Base-by-base conservation (phyloP, 371 early-diverging fungal genomes). In the Amoeboaphelidium protococcarum region DNA sequence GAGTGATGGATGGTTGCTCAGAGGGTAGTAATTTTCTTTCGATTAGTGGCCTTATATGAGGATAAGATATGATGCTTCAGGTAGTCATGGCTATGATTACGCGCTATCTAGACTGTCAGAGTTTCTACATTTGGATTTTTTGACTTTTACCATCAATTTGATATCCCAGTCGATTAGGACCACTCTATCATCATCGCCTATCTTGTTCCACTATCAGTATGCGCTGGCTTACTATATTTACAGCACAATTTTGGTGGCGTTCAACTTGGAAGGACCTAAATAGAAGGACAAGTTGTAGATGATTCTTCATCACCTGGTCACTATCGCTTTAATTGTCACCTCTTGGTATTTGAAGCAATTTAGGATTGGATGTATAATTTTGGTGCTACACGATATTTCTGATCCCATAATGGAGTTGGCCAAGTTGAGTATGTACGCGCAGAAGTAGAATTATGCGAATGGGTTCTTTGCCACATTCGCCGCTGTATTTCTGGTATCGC, bases 341-440 rank as follows among this genome's bases (percentile, higher is more conserved):
- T 54, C 54, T 45, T 73, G 65, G 45, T 13, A 49, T n/a, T 57
- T 44, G 41, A 57, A 55, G 26, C 59, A 59, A 49, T 48, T 59
- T 31, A 46, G 69, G 10, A 54, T 62, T 50, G 76, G 76, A 0
- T 52, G 55, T 26, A 57, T 63, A n/a, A 58, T 75, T 26, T 52
- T 71, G 50, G 44, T 63, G 12, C 47, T 75, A 40, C 76, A 75
- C 50, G 73, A 72, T 50, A 25, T 61, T 40, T 50, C 64, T 25
- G 75, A 75, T 60, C 73, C 75, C 4, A 57, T 68, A 54, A 62
- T 75, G 63, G 75, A 75, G 52, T 47, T 63, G 19, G 71, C 69
- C n/a, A 75, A 75, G 50, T 46, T 66, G 25, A 42, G 43, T 37
- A 51, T 66, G 41, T 73, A 75, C 51, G 6, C 61, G 13, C 58